Evolutionary conservation across 805 yeast genomes (phyloP), one percentile per base, ranked within the genome.

Genomic region (Zygosaccharomyces lentus): DNA sequence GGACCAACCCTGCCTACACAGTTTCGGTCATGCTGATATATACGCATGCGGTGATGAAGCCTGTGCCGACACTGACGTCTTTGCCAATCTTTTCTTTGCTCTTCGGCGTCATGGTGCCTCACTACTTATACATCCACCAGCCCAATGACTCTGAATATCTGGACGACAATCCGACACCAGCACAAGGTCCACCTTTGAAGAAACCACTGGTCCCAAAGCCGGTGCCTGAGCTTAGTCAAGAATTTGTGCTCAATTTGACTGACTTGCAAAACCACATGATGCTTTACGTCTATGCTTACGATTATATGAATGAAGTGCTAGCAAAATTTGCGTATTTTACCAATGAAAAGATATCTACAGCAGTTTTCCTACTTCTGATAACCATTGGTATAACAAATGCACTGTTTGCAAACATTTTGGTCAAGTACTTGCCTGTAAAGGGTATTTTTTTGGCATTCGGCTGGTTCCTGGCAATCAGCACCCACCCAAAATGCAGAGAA

Each of bases 211-310:
- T 74, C 2, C 86, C 88, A 2, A 78, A 77, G 49, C 93, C 95
- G 0, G 85, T 82, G 6, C 84, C 90, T 4, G 88, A 87, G 62
- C 71, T 85, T 41, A 81, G 90, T 26, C 72, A 85, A 45, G 96
- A 88, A 60, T 88, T 87, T 59, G 65, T 83, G 16, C 60, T 87
- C 46, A 88, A 88, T 60, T 69, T 86, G 56, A 86, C 95, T 1
- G 96, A 88, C 67, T 69, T 87, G 48, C 96, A 88, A 59, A 88
- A 88, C 60, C 83, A 81, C 57, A 82, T 85, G 87, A 59, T 81
- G 25, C 57, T 81, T 10, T 87, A 82, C 61, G 81, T 84, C 8
- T 62, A 68, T 9, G 65, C 71, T 0, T 87, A 81, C 73, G 91
- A 88, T 64, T 71, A 72, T 17, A 41, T 78, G 4, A 68, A 73